Percentiles rank a stretch among this genome's conserved stretches.
phyloP scores from a whole-genome alignment of 257 asterid genomes.

The Fraxinus cuspidata region DNA sequence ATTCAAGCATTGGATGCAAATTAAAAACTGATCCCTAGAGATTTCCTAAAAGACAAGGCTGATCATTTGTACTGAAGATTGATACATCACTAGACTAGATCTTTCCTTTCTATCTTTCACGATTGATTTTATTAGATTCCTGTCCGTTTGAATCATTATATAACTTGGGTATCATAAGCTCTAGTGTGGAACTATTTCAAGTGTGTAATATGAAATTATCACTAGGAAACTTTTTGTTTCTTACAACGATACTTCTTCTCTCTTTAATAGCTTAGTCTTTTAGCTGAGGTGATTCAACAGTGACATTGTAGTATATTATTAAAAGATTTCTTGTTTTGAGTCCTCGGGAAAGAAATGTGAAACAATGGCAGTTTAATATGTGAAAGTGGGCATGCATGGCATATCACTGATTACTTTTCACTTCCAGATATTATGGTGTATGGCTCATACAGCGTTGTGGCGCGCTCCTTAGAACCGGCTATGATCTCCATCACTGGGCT shows the following conservation, averaged over 20 bases:
- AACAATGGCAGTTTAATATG: neutral
- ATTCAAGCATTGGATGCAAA: neutral
- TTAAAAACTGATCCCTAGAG: neutral
- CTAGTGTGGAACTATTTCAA: neutral
- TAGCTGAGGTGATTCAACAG: neutral
- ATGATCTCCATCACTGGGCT: conserved; percentile 46
- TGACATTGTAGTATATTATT: neutral
- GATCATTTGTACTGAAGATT: too few species aligned
- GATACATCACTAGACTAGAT: neutral
- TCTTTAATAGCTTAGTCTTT: neutral
- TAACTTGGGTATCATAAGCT: neutral
- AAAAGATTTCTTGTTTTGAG: neutral
- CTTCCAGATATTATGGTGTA: conserved; percentile 55
- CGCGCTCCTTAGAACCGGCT: conserved; percentile 43
- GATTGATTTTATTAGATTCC: neutral
- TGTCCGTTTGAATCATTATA: neutral
- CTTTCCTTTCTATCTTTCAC: neutral
- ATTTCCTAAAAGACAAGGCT: neutral
- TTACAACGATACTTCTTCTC: too few species aligned
- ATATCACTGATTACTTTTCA: neutral
- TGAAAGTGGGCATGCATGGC: neutral
- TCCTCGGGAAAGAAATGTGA: neutral
- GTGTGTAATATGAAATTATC: neutral
- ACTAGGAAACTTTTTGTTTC: neutral
- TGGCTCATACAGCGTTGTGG: conserved; percentile 70